phyloP scores from a whole-genome alignment of 2,329 filamentous ascomycete species.

The Cladosporium halotolerans region DNA sequence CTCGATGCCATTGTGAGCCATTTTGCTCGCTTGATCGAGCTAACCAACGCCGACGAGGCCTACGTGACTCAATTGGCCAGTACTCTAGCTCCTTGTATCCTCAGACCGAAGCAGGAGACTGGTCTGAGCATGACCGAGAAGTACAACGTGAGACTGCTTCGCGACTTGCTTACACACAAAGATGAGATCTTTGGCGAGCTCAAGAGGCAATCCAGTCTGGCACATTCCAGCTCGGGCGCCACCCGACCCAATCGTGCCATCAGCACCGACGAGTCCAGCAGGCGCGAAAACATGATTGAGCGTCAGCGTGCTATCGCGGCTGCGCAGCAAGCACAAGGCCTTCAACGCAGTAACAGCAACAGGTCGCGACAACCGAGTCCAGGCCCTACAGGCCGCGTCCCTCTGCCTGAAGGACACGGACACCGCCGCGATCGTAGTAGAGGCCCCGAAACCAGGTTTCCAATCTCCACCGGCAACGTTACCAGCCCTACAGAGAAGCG shows the following conservation, averaged over 20 bases:
- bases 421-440: slow-evolving; percentile 79
- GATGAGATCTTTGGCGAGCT: slow-evolving; percentile 92
- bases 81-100: slow-evolving; percentile 72
- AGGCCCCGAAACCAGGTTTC: slow-evolving; percentile 65
- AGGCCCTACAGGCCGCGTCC: slow-evolving; percentile 32
- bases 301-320: slow-evolving; percentile 71
- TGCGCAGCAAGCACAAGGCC: slow-evolving; percentile 20
- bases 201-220: slow-evolving; percentile 76
- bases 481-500: slow-evolving; percentile 28
- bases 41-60: slow-evolving; percentile 88
- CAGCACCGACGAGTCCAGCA: slow-evolving; percentile 91
- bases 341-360: slow-evolving; percentile 15
- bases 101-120: slow-evolving; percentile 80
- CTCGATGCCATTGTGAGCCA: slow-evolving; percentile 97
- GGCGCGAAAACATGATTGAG: slow-evolving; percentile 89
- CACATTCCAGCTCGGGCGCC: slow-evolving; percentile 56
- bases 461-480: slow-evolving; percentile 55
- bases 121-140: slow-evolving; percentile 93
- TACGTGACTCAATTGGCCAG: slow-evolving; percentile 72
- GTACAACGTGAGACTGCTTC: slow-evolving; percentile 81
- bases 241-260: slow-evolving; percentile 66
- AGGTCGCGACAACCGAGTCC: slow-evolving; percentile 43
- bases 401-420: slow-evolving; percentile 21
- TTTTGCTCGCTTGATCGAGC: slow-evolving; percentile 91
- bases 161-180: slow-evolving; percentile 89